These are phyloP conservation scores for Coemansia sp. DNA, from an alignment of 192 early-diverging fungal genomes.

Conservation along the genomic window DNA sequence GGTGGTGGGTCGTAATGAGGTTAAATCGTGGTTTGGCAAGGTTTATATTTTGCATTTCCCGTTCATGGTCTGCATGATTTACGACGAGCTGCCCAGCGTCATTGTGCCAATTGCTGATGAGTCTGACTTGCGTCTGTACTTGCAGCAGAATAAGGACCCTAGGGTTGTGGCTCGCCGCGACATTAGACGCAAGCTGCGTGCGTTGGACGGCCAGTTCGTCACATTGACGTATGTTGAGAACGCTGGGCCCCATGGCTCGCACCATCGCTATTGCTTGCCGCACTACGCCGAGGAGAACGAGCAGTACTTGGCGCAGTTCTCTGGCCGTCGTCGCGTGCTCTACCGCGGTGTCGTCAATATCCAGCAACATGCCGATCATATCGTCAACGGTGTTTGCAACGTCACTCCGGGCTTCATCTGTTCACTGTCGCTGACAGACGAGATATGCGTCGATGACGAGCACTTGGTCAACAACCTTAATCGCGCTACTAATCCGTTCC, in stretches of 20 bases:
- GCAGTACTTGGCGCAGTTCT: slow-evolving; percentile 48
- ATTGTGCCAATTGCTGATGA: slow-evolving; percentile 58
- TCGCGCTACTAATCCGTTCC: slow-evolving; percentile 39
- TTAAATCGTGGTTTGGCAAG: slow-evolving; percentile 66
- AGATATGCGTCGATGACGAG: slow-evolving; percentile 48
- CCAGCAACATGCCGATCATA: slow-evolving; percentile 56
- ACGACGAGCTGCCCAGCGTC: slow-evolving; percentile 63
- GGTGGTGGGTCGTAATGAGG: slow-evolving; percentile 29
- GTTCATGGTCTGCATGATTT: slow-evolving; percentile 67
- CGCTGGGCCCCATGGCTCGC: slow-evolving; percentile 27
- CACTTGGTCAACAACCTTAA: slow-evolving; percentile 45
- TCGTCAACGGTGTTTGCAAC: slow-evolving; percentile 49
- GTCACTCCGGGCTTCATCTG: slow-evolving; percentile 64
- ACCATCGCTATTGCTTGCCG: slow-evolving; percentile 46
- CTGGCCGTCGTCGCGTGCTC: slow-evolving; percentile 41
- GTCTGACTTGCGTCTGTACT: slow-evolving; percentile 57
- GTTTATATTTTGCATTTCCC: slow-evolving; percentile 67
- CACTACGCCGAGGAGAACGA: slow-evolving; percentile 38
- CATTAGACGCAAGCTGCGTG: slow-evolving; percentile 59
- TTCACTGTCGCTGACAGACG: slow-evolving; percentile 57
- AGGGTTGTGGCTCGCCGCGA: slow-evolving; percentile 55
- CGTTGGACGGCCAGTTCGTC: slow-evolving; percentile 64
- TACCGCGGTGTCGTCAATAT: slow-evolving; percentile 51
- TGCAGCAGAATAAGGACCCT: slow-evolving; percentile 59
- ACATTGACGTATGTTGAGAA: slow-evolving; percentile 55